These are phyloP conservation scores for Pyrenochaeta sp. DNA, from an alignment of 2,329 filamentous ascomycete species.

Conservation along the genomic window DNA sequence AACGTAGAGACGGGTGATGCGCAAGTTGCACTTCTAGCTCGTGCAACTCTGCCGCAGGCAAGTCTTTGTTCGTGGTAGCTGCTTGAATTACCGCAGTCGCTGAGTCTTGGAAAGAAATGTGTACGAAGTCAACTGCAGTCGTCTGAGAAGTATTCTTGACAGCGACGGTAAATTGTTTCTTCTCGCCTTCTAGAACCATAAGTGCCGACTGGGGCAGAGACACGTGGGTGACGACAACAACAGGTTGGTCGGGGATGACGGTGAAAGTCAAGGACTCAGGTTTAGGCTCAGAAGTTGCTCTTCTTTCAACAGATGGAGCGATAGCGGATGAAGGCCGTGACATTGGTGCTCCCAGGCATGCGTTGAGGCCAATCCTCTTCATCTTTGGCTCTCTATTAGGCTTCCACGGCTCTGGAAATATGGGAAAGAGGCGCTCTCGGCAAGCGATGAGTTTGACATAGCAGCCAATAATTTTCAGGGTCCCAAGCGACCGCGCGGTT, in stretches of 20 bases:
- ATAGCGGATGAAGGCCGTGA: slow-evolving; percentile 48
- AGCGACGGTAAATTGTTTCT: slow-evolving; percentile 77
- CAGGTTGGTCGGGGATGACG: slow-evolving; percentile 81
- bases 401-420: slow-evolving; percentile 80
- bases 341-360: slow-evolving; percentile 59
- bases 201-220: slow-evolving; percentile 84
- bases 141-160: slow-evolving; percentile 76
- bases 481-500: slow-evolving; percentile 71
- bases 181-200: slow-evolving; percentile 93
- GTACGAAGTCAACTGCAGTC: slow-evolving; percentile 81
- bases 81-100: slow-evolving; percentile 79
- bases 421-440: slow-evolving; percentile 81
- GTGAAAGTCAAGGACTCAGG: slow-evolving; percentile 66
- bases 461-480: slow-evolving; percentile 79
- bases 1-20: slow-evolving; percentile 70
- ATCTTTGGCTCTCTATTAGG: slow-evolving; percentile 74
- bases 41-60: slow-evolving; percentile 80
- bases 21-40: slow-evolving; percentile 84
- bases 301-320: slow-evolving; percentile 31
- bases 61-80: slow-evolving; percentile 78
- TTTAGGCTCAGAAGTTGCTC: slow-evolving; percentile 38
- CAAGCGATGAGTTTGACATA: slow-evolving; percentile 83
- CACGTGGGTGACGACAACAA: slow-evolving; percentile 77
- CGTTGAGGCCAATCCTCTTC: slow-evolving; percentile 74
- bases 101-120: slow-evolving; percentile 91